Percentiles rank a stretch among this genome's conserved stretches.
These are phyloP conservation scores for Harringtonia aguacate DNA, from an alignment of 2,329 filamentous ascomycete species.

Conservation along the genomic window DNA sequence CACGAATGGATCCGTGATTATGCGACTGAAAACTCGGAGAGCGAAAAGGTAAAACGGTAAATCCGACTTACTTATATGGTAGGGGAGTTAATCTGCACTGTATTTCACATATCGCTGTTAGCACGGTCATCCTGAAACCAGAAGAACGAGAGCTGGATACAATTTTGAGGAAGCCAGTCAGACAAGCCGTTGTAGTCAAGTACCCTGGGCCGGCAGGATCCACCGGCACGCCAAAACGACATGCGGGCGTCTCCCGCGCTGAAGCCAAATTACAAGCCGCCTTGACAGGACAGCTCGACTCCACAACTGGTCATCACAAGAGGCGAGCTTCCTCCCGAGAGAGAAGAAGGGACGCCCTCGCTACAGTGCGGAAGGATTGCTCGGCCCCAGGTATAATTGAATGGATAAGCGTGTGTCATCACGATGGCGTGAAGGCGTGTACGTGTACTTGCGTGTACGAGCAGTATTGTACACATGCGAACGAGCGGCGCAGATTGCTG, in stretches of 20 bases:
- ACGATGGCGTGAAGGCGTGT: too few species aligned
- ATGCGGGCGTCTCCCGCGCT: slow-evolving; percentile 36
- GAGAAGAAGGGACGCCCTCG: slow-evolving; percentile 12
- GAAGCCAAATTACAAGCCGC: slow-evolving; percentile 48
- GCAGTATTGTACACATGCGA: too few species aligned
- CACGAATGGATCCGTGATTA: too few species aligned
- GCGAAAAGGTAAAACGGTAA: too few species aligned
- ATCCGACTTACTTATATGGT: too few species aligned
- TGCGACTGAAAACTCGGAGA: too few species aligned
- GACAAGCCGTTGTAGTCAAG: slow-evolving; percentile 28
- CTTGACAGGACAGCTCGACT: slow-evolving; percentile 40
- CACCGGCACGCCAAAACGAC: slow-evolving; percentile 42
- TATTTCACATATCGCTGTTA: too few species aligned
- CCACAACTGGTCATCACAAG: slow-evolving; percentile 63
- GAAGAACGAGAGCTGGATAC: too few species aligned
- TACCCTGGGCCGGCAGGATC: slow-evolving; percentile 21
- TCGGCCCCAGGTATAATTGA: slow-evolving; percentile 59
- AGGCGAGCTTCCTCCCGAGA: slow-evolving; percentile 14
- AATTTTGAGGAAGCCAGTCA: slow-evolving; percentile 16
- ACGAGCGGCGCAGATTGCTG: too few species aligned
- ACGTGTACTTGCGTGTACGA: too few species aligned
- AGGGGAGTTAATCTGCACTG: too few species aligned
- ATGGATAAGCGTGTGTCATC: slow-evolving; percentile 67
- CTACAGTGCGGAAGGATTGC: slow-evolving; percentile 66
- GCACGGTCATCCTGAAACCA: too few species aligned